Conservation (phyloP, 805 yeast species). For the Kodamaea leandrae region DNA sequence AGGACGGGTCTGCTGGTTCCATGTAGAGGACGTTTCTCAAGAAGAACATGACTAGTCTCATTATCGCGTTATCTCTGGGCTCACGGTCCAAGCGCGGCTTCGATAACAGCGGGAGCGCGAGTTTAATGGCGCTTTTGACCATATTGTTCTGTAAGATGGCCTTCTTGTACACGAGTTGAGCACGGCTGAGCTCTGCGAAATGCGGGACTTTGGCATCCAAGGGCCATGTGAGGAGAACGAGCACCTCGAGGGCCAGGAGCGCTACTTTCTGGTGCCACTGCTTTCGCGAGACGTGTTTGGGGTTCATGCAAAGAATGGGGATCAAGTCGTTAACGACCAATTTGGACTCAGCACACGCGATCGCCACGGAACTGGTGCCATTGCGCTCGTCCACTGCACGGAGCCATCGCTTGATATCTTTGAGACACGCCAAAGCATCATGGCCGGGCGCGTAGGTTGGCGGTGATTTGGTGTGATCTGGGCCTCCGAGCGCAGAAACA, state of each 20-base stretch:
- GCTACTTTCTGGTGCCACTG: constrained; percentile 74
- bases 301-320: constrained; percentile 53
- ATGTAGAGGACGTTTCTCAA: constrained; percentile 77
- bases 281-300: constrained; percentile 2
- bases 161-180: constrained; percentile 71
- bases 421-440: constrained; percentile 81
- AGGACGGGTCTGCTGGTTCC: constrained; percentile 61
- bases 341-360: constrained; percentile 80
- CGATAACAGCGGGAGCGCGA: constrained; percentile 62
- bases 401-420: constrained; percentile 87
- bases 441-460: constrained; percentile 77
- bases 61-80: constrained; percentile 66
- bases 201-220: constrained; percentile 32
- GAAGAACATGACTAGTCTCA: constrained; percentile 69
- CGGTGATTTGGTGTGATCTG: constrained; percentile 56
- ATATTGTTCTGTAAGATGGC: constrained; percentile 57
- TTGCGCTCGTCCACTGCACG: constrained; percentile 74
- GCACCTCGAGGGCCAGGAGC: constrained; percentile 68
- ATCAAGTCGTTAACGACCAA: constrained; percentile 70
- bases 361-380: constrained; percentile 74
- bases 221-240: constrained; percentile 89
- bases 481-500: constrained; percentile 89
- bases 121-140: constrained; percentile 64
- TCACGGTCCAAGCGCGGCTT: constrained; percentile 55
- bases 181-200: constrained; percentile 59